These are phyloP conservation scores for Rubia peregrina DNA, from an alignment of 305 asterid genomes.

Conservation along the genomic window DNA sequence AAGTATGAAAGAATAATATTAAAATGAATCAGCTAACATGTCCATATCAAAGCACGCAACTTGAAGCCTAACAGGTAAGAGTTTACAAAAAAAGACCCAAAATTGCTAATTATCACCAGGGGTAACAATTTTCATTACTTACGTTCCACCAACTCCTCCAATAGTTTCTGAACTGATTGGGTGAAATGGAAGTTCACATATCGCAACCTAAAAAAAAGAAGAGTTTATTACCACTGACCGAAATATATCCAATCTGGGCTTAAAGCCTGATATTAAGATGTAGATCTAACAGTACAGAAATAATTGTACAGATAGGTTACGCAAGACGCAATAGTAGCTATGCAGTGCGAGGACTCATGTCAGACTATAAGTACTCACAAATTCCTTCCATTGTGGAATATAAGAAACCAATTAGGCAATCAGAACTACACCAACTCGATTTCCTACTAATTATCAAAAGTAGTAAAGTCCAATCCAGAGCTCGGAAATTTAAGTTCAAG, in stretches of 20 bases:
- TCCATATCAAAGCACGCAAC: neutral
- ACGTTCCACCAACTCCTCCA: constrained; percentile 99
- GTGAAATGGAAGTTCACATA: constrained; percentile 98
- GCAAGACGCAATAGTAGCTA: neutral
- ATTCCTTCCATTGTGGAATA: neutral
- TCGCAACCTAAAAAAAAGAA: constrained; percentile 56
- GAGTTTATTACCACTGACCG: constrained; percentile 7
- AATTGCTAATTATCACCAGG: constrained; percentile 17
- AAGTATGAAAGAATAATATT: no score
- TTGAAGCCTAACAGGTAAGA: neutral
- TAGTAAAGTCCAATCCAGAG: neutral
- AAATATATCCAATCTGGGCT: neutral
- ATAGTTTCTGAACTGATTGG: constrained; percentile 85
- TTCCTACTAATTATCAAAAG: neutral
- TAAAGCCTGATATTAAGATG: neutral
- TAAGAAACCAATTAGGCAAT: neutral
- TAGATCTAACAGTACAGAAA: neutral
- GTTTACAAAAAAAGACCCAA: neutral
- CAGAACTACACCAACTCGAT: neutral
- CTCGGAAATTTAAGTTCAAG: neutral
- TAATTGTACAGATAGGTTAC: neutral
- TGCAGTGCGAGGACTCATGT: neutral
- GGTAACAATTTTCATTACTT: constrained; percentile 30
- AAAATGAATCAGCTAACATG: neutral
- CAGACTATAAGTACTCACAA: neutral